Evolutionary conservation across 2,329 filamentous ascomycete species (phyloP).

Genomic region (Venturia aucupariae): DNA sequence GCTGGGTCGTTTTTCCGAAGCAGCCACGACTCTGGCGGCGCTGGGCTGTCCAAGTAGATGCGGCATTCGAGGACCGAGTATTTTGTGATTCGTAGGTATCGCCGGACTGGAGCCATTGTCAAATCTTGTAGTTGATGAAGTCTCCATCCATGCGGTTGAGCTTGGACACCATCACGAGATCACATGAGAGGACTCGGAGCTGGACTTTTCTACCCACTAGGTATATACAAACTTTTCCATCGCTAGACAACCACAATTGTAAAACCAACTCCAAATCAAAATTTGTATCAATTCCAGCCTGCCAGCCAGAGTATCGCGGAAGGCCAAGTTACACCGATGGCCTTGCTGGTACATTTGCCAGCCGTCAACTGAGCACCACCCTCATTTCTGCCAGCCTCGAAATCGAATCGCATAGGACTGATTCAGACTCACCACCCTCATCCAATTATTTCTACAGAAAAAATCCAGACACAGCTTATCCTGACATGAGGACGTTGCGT

Average conservation of each 20-base stretch:
- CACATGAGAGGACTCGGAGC: not conserved
- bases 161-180: not conserved
- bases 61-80: constrained; percentile 94
- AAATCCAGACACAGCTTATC: not conserved
- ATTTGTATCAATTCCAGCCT: not conserved
- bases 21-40: constrained; percentile 74
- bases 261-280: too few species aligned
- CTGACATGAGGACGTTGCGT: constrained; percentile 56
- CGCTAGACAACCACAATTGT: not conserved
- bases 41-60: constrained; percentile 89
- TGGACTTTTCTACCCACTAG: not conserved
- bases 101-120: constrained; percentile 76
- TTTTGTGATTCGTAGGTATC: constrained; percentile 85
- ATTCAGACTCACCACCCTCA: too few species aligned
- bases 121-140: not conserved
- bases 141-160: not conserved
- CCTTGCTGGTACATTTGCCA: too few species aligned
- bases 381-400: too few species aligned
- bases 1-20: constrained; percentile 67
- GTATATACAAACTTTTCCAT: too few species aligned
- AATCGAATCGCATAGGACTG: too few species aligned
- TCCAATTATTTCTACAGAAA: too few species aligned
- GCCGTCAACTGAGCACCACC: too few species aligned
- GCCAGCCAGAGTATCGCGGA: too few species aligned
- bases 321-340: too few species aligned